Evolutionary conservation across 129 eudicot genomes (phyloP), one percentile per base, ranked within the genome.

Genomic region (Sambucus nigra): DNA sequence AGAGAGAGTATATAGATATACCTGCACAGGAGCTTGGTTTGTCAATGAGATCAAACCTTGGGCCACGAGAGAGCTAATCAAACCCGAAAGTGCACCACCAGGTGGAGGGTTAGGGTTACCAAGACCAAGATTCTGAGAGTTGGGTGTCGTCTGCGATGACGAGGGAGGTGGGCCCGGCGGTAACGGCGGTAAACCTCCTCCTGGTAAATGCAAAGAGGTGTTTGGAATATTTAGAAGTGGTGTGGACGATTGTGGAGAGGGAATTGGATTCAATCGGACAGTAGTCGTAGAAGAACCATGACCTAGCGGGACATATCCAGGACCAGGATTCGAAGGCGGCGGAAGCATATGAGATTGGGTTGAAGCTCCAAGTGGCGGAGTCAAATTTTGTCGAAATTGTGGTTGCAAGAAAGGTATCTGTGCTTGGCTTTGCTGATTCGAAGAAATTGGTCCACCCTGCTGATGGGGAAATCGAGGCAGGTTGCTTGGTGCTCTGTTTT

Each of bases 1-100:
- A n/a, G n/a, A n/a, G n/a, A n/a, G n/a, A n/a, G n/a, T n/a, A n/a
- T n/a, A 26, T 52, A 68, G 24, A 73, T 11, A 31, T 78, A 88
- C 98, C 95, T 91, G 84, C 19, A 47, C 73, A 26, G 76, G 64
- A 47, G 80, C 44, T 24, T 69, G 75, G 35, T 91, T 79, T 41
- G 68, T 69, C 26, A 83, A 57, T 14, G 95, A 78, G 52, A 91
- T 67, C 53, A 86, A 60, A 48, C 99, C 99, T 67, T 86, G 95
- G 20, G 95, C 82, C 74, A 82, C 55, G 40, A 91, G 80, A 61
- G 95, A 81, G 69, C 35, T 67, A 53, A 82, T 41, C 57, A 91
- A 73, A 38, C 94, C 82, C 7, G 99, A 67, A 65, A 79, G 57
- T 42, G 73, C 73, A 54, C 61, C 80, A 15, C 77, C 84, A 19